Conservation (phyloP, 2,329 filamentous ascomycete species). For the Tricladium varicosporioides region DNA sequence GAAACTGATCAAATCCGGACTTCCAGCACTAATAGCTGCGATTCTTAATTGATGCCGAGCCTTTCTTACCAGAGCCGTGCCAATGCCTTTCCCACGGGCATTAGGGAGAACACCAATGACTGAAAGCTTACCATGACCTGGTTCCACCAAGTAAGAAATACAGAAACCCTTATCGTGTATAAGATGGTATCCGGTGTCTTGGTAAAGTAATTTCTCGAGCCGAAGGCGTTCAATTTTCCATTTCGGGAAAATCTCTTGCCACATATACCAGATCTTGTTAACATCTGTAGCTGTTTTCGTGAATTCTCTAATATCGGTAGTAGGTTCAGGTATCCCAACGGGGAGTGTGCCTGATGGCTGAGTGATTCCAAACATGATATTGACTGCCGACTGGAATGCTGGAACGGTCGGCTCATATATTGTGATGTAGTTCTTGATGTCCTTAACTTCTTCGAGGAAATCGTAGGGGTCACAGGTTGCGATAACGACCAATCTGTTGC, state of each 20-base stretch:
- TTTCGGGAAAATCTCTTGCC: slow-evolving; percentile 37
- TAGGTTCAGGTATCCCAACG: slow-evolving; percentile 28
- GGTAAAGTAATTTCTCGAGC: slow-evolving; percentile 31
- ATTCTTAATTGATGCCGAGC: slow-evolving; percentile 27
- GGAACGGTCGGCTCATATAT: slow-evolving; percentile 44
- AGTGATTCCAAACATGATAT: slow-evolving; percentile 38
- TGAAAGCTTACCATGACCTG: slow-evolving; percentile 33
- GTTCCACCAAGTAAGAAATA: slow-evolving; percentile 34
- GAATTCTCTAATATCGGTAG: slow-evolving; percentile 21
- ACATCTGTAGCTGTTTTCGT: slow-evolving; percentile 29
- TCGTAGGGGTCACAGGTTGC: slow-evolving; percentile 45
- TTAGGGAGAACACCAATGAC: slow-evolving; percentile 37
- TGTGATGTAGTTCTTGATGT: slow-evolving; percentile 40
- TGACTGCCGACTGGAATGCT: slow-evolving; percentile 39
- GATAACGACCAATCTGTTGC: slow-evolving; percentile 37
- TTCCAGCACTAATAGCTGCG: slow-evolving; percentile 29
- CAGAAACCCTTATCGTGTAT: slow-evolving; percentile 40
- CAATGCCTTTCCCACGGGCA: slow-evolving; percentile 38
- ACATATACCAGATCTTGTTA: slow-evolving; percentile 32
- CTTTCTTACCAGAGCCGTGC: slow-evolving; percentile 36
- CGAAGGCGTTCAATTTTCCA: slow-evolving; percentile 34
- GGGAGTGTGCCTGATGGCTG: slow-evolving; percentile 36
- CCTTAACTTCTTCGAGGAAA: slow-evolving; percentile 36
- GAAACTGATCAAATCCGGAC: slow-evolving; percentile 21
- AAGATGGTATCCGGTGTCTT: slow-evolving; percentile 34